Base-by-base conservation (phyloP, 176 grass and related monocot genomes). In the Ampelocalamus luodianensis region DNA sequence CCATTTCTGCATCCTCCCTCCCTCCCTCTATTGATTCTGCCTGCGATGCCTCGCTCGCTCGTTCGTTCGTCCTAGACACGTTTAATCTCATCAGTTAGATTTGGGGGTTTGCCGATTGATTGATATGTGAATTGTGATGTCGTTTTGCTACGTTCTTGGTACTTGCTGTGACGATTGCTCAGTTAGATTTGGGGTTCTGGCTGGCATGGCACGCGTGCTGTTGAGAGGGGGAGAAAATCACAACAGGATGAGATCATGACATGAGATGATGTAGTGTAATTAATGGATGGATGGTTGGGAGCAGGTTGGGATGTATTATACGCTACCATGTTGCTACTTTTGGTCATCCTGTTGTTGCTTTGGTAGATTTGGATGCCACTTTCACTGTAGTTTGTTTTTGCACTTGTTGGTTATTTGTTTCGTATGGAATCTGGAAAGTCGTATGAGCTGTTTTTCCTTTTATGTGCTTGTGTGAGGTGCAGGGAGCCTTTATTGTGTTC, bases 341-440 rank as follows among this genome's bases (percentile, higher is more conserved):
- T 58, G 67, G 71, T 74, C 85, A 83, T 83, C 68, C 85, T 79
- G 60, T 85, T 58, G 23, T 79, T 83, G 74, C 45, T 84, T 84
- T 70, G 56, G 61, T 84, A 80, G 69, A 80, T 87, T 87, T 87
- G 40, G 76, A 68, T 80, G 75, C 69, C 61, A 22, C 69, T 84
- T 78, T 60, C 29, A 18, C 59, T n/a, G 8, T 67, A 67, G 24
- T 79, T 27, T 74, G 13, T 60, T 77, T 37, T 53, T 70, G 58
- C 73, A 45, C 34, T 74, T 68, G 27, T 70, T 49, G 58, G 18
- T 36, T 22, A 51, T 44, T 84, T 62, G 1, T 87, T 51, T 56
- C n/a, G 10, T 74, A 65, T 77, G 68, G 89, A 84, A 80, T 90
- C 76, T 87, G n/a, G 80, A 91, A 91, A 87, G 85, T 54, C 6